Evolutionary conservation across 2,329 filamentous ascomycete genomes (phyloP).

Genomic region (Knufia fluminis): DNA sequence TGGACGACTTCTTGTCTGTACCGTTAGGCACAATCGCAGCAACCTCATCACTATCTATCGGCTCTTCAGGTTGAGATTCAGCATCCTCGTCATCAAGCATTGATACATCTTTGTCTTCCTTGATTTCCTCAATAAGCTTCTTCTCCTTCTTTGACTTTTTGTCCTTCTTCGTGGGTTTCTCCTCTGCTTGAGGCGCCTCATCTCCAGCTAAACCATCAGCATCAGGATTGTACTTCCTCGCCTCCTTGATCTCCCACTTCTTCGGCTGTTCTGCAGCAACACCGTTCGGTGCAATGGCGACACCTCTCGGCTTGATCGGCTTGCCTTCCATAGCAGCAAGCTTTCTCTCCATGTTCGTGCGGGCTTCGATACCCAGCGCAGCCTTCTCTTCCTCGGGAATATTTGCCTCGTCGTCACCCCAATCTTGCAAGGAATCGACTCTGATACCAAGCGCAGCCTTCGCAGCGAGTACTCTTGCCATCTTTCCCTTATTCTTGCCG

Average conservation of each 20-base stretch:
- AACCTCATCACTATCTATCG: constrained; percentile 34
- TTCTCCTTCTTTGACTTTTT: constrained; percentile 30
- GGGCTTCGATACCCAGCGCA: constrained; percentile 59
- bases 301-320: constrained; percentile 67
- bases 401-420: constrained; percentile 56
- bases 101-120: constrained; percentile 31
- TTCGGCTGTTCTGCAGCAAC: constrained; percentile 51
- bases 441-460: constrained; percentile 90
- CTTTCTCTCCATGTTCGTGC: constrained; percentile 41
- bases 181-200: constrained; percentile 48
- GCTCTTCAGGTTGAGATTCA: constrained; percentile 34
- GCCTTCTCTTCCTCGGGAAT: constrained; percentile 77
- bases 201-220: constrained; percentile 73
- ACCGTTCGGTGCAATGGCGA: constrained; percentile 66
- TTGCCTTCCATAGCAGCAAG: constrained; percentile 69
- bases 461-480: constrained; percentile 88
- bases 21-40: constrained; percentile 23
- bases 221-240: constrained; percentile 87
- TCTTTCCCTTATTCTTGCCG: constrained; percentile 98
- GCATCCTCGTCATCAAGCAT: constrained; percentile 36
- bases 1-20: constrained; percentile 6
- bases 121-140: constrained; percentile 38
- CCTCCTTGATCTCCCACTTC: constrained; percentile 84
- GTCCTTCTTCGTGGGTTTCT: constrained; percentile 34
- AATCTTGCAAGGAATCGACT: constrained; percentile 79